phyloP scores from a whole-genome alignment of 2,329 filamentous ascomycete genomes.

The Alternaria incomplexa region DNA sequence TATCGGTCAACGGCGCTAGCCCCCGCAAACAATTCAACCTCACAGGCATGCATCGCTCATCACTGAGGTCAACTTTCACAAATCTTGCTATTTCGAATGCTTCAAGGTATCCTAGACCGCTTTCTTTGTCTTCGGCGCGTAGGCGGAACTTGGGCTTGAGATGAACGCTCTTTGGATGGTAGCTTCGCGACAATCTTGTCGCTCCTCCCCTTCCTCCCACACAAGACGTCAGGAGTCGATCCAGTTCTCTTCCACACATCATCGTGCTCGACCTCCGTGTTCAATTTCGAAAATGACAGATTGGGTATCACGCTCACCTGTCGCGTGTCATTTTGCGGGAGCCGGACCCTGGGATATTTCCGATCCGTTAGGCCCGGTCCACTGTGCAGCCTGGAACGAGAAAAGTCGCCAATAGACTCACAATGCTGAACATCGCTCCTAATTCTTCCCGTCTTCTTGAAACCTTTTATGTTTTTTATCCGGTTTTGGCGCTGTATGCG shows the following conservation, averaged over 20 bases:
- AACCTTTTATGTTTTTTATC: neutral
- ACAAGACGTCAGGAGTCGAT: neutral
- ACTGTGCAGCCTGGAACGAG: neutral
- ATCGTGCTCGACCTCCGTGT: neutral
- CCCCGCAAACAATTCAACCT: neutral
- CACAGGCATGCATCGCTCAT: neutral
- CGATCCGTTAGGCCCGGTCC: neutral
- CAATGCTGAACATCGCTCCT: neutral
- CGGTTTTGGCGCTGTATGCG: neutral
- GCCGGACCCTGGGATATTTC: neutral
- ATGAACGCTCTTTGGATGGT: neutral
- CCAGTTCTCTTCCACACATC: neutral
- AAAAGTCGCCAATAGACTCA: neutral
- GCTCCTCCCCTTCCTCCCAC: neutral
- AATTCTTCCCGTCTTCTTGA: neutral
- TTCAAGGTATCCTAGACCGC: neutral
- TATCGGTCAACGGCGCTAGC: slow-evolving; percentile 27
- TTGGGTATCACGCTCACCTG: neutral
- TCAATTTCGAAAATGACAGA: neutral
- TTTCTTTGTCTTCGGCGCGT: neutral
- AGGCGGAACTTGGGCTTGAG: neutral
- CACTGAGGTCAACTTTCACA: neutral
- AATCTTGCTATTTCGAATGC: neutral
- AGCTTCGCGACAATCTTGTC: neutral
- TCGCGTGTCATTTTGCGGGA: neutral